Evolutionary conservation across 2,329 filamentous ascomycete genomes (phyloP), one percentile per base, ranked within the genome.

Genomic region (Fusarium pseudograminearum): DNA sequence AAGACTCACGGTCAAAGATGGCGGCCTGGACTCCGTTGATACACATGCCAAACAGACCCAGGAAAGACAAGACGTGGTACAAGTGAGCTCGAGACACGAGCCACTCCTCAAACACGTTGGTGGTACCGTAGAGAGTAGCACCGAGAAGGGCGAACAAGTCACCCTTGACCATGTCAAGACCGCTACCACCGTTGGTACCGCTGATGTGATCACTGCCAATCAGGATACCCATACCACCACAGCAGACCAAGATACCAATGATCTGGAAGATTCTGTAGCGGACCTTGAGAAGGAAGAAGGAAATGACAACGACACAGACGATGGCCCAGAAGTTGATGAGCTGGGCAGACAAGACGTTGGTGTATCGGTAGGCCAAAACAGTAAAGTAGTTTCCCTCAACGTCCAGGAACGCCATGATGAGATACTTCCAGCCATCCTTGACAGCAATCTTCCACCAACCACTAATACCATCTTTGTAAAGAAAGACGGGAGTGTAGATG

Each of bases 301-400:
- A 97, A 70, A 98, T 82, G 65, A 92, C 77, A 22, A 98, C 93
- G 24, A 99, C 96, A 67, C 95, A 90, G 52, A 97, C 93, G 72
- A 99, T 98, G 73, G 94, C 93, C 95, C 95, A 98, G 83, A 98
- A 98, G 85, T 98, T 98, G 82, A 99, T 93, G 54, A 99, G 87
- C 84, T 98, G 94, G 18, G 94, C 94, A 22, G 92, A 96, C 50
- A 98, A 86, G 73, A 98, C 91, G 76, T 94, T 98, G 57, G 95
- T 97, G 84, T 97, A 90, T 63, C 91, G 87, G 83, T 98, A 99
- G 7, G 95, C 96, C 51, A 98, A 86, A 52, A 99, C 95, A 75
- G 94, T 94, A 78, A 98, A 98, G 84, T 98, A 99, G 83, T 99
- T 99, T 66, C 96, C 96, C 81, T 98, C 88, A 51, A 98, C 95